Percentiles rank a stretch among this genome's conserved stretches.
Conservation (phyloP, 73 alveolate species). For the Symbiodinium pilosum region DNA sequence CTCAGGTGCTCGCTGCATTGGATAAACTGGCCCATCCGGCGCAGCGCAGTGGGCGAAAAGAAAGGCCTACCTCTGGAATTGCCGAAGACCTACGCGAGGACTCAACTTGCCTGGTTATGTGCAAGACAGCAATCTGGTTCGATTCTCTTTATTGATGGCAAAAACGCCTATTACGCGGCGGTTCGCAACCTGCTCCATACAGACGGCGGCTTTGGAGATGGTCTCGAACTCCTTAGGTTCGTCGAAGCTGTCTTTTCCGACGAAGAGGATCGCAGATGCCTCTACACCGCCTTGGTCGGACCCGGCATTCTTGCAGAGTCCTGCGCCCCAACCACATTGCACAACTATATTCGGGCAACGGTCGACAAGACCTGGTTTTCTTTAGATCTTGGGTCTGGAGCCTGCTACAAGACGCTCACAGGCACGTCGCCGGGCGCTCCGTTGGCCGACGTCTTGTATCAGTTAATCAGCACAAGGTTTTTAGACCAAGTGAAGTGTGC, state of each 20-base stretch:
- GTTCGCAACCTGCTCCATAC: not conserved
- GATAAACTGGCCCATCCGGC: not conserved
- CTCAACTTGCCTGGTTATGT: not conserved
- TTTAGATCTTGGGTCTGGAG: too few species aligned
- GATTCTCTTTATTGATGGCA: not conserved
- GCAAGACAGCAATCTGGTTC: too few species aligned
- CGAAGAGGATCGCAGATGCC: not conserved
- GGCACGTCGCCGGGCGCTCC: not conserved
- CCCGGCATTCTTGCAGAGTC: not conserved
- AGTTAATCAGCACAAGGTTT: not conserved
- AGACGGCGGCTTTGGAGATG: not conserved
- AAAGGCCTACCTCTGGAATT: not conserved
- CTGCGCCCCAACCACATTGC: not conserved
- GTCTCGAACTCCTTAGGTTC: too few species aligned
- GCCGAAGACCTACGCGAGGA: not conserved
- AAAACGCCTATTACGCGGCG: not conserved
- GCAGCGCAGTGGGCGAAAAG: not conserved
- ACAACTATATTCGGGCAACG: not conserved
- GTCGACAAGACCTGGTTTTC: not conserved
- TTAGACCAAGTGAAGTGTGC: not conserved
- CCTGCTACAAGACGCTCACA: not conserved
- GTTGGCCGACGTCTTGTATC: not conserved
- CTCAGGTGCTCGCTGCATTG: not conserved
- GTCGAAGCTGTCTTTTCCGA: not conserved
- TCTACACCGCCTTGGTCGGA: not conserved